These are phyloP conservation scores for Aspergillus bombycis DNA, from an alignment of 2,329 filamentous ascomycete genomes.

Conservation along the genomic window DNA sequence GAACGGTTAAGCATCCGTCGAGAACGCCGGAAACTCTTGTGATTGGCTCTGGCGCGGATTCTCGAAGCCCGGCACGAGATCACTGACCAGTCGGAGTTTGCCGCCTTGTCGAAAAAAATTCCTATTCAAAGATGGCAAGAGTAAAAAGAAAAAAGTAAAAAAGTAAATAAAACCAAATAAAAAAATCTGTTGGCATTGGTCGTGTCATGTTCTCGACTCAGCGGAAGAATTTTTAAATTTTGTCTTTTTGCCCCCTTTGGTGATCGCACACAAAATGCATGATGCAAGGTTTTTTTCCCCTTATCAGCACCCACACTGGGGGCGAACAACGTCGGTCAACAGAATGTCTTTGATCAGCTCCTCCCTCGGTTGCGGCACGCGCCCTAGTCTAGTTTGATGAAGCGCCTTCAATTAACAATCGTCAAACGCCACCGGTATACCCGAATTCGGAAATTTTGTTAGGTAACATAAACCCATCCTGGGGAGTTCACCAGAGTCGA, in stretches of 20 bases:
- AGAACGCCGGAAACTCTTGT: slow-evolving; percentile 1
- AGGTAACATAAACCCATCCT: slow-evolving; percentile 25
- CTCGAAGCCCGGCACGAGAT: slow-evolving; percentile 14
- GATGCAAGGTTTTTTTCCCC: not conserved
- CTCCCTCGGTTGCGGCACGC: slow-evolving; percentile 8
- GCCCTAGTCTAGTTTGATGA: not conserved
- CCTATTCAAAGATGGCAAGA: not conserved
- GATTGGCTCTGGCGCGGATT: slow-evolving; percentile 18
- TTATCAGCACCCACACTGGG: not conserved
- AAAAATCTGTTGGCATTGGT: not conserved
- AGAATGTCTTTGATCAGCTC: not conserved
- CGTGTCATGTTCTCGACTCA: not conserved
- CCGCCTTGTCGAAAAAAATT: slow-evolving; percentile 5
- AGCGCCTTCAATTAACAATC: slow-evolving; percentile 1
- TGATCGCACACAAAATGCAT: not conserved
- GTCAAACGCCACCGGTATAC: slow-evolving; percentile 16
- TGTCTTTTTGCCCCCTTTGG: not conserved
- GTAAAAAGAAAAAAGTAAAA: not conserved
- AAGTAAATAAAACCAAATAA: no score
- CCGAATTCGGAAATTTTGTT: slow-evolving; percentile 22
- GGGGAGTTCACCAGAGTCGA: not conserved
- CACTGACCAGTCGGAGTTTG: slow-evolving; percentile 9
- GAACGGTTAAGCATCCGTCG: slow-evolving; percentile 25
- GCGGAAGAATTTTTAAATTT: not conserved
- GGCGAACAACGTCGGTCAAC: not conserved